These are phyloP conservation scores for Penicillium sp. DNA, from an alignment of 2,329 filamentous ascomycete species.

Conservation along the genomic window DNA sequence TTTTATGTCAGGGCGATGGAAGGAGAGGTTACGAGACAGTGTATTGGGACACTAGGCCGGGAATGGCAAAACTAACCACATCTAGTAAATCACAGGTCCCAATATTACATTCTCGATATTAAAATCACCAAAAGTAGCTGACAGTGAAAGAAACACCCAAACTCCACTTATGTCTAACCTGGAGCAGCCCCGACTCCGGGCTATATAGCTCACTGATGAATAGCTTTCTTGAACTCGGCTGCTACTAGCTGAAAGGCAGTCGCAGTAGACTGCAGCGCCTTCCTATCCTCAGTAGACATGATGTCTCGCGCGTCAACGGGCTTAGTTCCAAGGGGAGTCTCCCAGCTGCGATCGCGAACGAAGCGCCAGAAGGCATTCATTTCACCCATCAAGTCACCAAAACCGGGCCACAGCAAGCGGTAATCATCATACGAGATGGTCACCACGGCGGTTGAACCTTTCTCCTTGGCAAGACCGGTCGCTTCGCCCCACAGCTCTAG, in stretches of 20 bases:
- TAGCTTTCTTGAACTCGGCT: not conserved
- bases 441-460: not conserved
- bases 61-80: conserved; percentile 15
- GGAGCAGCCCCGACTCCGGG: not conserved
- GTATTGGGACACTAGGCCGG: conserved; percentile 6
- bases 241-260: not conserved
- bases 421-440: not conserved
- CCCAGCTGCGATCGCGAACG: not conserved
- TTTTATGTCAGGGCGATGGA: conserved; percentile 6
- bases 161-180: too few relatives aligned
- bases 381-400: not conserved
- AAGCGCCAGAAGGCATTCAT: not conserved
- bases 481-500: not conserved
- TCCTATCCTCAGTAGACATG: not conserved
- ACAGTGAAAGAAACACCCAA: too few relatives aligned
- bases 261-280: not conserved
- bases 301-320: not conserved
- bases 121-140: too few relatives aligned
- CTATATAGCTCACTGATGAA: not conserved
- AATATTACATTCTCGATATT: not conserved
- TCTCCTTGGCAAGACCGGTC: not conserved
- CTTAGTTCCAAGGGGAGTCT: not conserved
- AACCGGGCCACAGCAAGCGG: not conserved
- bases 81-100: conserved; percentile 15
- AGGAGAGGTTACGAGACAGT: too few relatives aligned